Percentiles rank a stretch among this genome's conserved stretches.
These are phyloP conservation scores for Arabidopsis arenosa DNA, from an alignment of 345 rosid genomes.

Conservation along the genomic window DNA sequence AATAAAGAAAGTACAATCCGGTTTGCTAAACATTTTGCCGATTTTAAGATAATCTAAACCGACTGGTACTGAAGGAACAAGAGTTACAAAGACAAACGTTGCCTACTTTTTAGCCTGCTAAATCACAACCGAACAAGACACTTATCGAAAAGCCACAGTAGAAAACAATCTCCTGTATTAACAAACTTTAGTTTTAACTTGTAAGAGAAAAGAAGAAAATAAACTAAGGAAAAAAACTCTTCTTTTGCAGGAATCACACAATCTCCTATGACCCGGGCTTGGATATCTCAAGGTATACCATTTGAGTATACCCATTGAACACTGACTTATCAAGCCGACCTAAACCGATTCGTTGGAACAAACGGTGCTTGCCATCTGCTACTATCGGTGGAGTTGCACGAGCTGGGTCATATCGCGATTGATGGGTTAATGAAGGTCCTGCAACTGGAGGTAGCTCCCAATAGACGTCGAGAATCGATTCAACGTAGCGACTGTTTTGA, in stretches of 20 bases:
- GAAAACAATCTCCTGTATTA: constrained; percentile 26
- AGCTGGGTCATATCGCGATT: constrained; percentile 90
- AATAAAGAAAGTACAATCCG: background rate
- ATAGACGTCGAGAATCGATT: constrained; percentile 80
- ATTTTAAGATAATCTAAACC: background rate
- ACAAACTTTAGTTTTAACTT: constrained; percentile 16
- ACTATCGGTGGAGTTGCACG: constrained; percentile 75
- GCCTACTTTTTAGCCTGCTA: background rate
- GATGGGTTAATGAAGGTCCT: constrained; percentile 97
- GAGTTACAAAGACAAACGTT: background rate
- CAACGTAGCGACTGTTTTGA: constrained; percentile 82
- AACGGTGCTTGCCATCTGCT: constrained; percentile 82
- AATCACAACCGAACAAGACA: constrained; percentile 18
- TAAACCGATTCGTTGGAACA: constrained; percentile 80
- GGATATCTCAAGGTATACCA: constrained; percentile 89
- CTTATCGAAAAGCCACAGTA: constrained; percentile 5
- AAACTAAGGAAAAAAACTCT: constrained; percentile 37
- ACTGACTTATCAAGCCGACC: constrained; percentile 73
- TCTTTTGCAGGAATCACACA: constrained; percentile 33
- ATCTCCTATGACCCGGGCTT: constrained; percentile 54
- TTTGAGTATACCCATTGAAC: constrained; percentile 96
- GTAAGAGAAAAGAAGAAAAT: constrained; percentile 1
- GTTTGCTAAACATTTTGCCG: background rate
- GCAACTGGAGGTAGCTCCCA: constrained; percentile 99
- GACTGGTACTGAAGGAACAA: constrained; percentile 2